phyloP scores from a whole-genome alignment of 2,329 filamentous ascomycete genomes.

The Pseudomassariella vexata region DNA sequence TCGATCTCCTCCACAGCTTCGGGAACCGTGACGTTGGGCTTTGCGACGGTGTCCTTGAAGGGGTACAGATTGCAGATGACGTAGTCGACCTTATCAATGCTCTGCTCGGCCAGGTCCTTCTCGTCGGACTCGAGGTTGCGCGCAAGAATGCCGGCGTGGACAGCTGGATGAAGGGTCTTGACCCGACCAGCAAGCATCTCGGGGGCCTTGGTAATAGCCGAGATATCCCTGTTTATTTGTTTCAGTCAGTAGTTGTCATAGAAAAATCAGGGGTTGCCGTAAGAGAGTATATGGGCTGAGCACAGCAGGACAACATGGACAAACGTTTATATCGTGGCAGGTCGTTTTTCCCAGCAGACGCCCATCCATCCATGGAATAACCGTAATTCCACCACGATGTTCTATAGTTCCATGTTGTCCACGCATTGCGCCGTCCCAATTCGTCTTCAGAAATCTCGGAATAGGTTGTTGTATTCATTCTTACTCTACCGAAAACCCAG shows the following conservation, averaged over 20 bases:
- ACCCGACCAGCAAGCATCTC: conserved; percentile 79
- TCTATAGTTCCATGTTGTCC: no score
- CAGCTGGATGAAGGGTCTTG: conserved; percentile 95
- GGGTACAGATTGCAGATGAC: conserved; percentile 98
- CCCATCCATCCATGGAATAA: no score
- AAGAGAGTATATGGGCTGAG: no score
- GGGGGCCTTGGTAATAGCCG: conserved; percentile 91
- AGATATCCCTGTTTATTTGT: conserved; percentile 67
- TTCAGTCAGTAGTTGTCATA: conserved; percentile 3
- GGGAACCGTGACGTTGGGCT: conserved; percentile 92
- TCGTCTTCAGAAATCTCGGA: no score
- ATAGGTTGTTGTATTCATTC: no score
- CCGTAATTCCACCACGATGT: no score
- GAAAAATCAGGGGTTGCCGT: conserved; percentile 1
- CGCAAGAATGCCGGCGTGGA: conserved; percentile 85
- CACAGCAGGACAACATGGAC: no score
- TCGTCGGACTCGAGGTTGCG: conserved; percentile 92
- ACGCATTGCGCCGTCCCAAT: no score
- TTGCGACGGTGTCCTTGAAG: conserved; percentile 96
- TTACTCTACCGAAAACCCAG: conserved; percentile 90
- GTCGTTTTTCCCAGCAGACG: no score
- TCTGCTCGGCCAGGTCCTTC: conserved; percentile 92
- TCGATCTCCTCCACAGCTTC: conserved; percentile 99
- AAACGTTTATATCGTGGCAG: no score
- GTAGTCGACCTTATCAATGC: conserved; percentile 91